phyloP scores from a whole-genome alignment of 305 asterid genomes.

The Fraxinus sp. region DNA sequence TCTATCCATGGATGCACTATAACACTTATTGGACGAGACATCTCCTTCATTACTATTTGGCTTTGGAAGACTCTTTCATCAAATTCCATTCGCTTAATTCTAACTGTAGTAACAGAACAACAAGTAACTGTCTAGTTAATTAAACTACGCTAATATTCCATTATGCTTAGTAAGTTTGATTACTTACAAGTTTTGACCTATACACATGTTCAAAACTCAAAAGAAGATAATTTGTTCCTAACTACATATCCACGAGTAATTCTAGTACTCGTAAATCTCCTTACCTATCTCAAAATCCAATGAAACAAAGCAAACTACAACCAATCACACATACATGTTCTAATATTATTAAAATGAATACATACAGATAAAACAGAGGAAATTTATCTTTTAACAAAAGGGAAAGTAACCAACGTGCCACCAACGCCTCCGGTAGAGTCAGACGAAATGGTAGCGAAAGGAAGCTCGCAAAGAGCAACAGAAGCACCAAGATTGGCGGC shows the following conservation, averaged over 20 bases:
- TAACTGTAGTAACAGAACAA: background rate
- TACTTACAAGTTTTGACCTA: background rate
- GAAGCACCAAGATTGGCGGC: constrained; percentile 87
- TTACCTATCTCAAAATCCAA: background rate
- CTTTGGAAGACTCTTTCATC: background rate
- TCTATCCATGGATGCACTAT: constrained; percentile 10
- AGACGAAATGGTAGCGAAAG: constrained; percentile 82
- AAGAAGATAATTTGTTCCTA: background rate
- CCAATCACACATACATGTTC: background rate
- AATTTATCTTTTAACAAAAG: background rate
- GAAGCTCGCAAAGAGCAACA: constrained; percentile 88
- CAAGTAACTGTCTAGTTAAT: background rate
- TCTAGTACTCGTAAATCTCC: background rate
- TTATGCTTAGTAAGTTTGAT: background rate
- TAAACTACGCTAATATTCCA: background rate
- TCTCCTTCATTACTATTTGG: background rate
- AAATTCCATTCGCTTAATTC: background rate
- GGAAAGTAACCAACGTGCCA: constrained; percentile 65
- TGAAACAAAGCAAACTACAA: background rate
- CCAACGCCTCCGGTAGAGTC: constrained; percentile 87
- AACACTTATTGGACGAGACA: background rate
- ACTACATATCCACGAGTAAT: background rate
- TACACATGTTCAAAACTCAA: background rate
- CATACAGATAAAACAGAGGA: background rate
- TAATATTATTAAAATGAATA: background rate